A percentile compares a stretch with the other conserved stretches of the same genome.
These are phyloP conservation scores for Vigna hirtella DNA, from an alignment of 306 rosid genomes.

Conservation along the genomic window DNA sequence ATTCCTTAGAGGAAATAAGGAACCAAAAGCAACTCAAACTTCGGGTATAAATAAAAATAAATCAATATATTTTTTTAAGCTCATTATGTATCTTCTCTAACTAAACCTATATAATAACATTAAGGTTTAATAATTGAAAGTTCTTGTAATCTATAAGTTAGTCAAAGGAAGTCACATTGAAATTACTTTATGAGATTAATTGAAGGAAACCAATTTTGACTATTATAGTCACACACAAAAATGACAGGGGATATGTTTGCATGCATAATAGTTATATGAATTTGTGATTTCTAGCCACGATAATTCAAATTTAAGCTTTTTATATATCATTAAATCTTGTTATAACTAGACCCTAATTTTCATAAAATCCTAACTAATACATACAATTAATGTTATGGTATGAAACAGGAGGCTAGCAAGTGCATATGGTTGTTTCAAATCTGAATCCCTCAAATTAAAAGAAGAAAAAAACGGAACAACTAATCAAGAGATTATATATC, in stretches of 20 bases:
- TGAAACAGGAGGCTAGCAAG: neutral
- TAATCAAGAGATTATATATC: neutral
- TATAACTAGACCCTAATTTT: too few relatives aligned
- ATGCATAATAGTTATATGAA: neutral
- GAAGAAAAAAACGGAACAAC: neutral
- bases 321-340: neutral
- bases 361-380: too few relatives aligned
- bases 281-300: neutral
- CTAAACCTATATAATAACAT: neutral
- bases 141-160: neutral
- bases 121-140: neutral
- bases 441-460: conserved; percentile 33
- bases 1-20: neutral
- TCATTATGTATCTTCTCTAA: neutral
- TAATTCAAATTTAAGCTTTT: neutral
- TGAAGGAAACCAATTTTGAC: neutral
- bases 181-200: neutral
- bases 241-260: conserved; percentile 1
- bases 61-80: neutral
- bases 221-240: neutral
- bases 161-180: neutral
- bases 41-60: neutral
- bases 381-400: too few relatives aligned
- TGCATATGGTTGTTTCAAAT: conserved; percentile 16
- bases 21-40: neutral